phyloP scores from a whole-genome alignment of 305 asterid genomes.

The Caryopteris hybrid region DNA sequence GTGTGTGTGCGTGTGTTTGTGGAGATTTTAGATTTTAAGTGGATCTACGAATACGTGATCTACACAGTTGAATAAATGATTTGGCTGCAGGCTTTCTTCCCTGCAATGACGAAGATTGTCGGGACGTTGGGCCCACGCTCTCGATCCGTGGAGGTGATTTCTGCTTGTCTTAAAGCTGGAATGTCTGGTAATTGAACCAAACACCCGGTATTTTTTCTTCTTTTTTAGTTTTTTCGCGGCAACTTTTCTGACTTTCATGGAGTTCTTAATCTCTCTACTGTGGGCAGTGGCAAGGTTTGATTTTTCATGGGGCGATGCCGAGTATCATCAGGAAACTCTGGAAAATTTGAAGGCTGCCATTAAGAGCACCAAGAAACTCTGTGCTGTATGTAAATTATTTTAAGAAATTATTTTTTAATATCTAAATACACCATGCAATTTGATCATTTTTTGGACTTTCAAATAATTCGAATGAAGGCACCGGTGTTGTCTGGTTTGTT shows the following conservation, averaged over 20 bases:
- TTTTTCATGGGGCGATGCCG: constrained; percentile 85
- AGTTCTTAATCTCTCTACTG: background rate
- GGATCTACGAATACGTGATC: constrained; percentile 15
- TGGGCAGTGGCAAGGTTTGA: constrained; percentile 85
- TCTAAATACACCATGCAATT: too few relatives aligned
- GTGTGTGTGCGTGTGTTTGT: background rate
- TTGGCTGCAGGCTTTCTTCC: constrained; percentile 54
- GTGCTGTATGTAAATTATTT: constrained; percentile 61
- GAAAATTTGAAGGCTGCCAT: constrained; percentile 82
- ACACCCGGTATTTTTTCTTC: background rate
- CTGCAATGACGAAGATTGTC: constrained; percentile 95
- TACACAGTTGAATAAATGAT: constrained; percentile 3
- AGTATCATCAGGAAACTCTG: constrained; percentile 81
- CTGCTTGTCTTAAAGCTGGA: constrained; percentile 81
- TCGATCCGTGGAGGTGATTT: constrained; percentile 72
- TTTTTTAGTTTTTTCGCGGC: constrained; percentile 62
- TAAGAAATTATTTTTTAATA: background rate
- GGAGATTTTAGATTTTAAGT: background rate
- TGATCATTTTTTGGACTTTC: background rate
- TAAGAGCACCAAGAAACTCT: constrained; percentile 68
- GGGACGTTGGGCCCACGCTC: constrained; percentile 96
- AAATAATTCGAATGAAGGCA: background rate
- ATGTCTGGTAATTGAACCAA: constrained; percentile 63
- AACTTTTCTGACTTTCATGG: constrained; percentile 3
- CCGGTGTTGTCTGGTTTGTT: background rate